These are phyloP conservation scores for Lignosus rhinocerotis DNA, from an alignment of 1,284 basidiomycete species.

Conservation along the genomic window DNA sequence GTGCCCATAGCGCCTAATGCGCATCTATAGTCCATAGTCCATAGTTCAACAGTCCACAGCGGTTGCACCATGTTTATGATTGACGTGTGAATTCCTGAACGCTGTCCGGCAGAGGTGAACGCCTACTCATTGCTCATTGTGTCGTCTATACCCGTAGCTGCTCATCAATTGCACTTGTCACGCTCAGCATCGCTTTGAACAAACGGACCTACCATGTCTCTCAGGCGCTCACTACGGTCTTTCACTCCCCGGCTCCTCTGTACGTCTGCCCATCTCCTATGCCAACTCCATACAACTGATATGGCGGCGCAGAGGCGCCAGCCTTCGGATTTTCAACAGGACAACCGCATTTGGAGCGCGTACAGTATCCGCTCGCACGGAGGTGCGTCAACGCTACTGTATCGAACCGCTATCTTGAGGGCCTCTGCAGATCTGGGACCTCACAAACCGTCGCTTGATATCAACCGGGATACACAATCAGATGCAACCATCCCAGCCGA, in stretches of 20 bases:
- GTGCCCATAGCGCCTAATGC: too few species aligned
- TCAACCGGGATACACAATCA: conserved; percentile 15
- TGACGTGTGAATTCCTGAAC: conserved; percentile 15
- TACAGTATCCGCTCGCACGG: conserved; percentile 15
- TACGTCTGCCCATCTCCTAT: conserved; percentile 32
- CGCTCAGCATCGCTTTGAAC: conserved; percentile 55
- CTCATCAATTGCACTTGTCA: conserved; percentile 61
- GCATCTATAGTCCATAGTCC: too few species aligned
- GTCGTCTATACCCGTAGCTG: conserved; percentile 40
- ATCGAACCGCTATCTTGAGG: background rate
- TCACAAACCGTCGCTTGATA: conserved; percentile 15
- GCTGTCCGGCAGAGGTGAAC: too few species aligned
- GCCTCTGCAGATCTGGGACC: conserved; percentile 15
- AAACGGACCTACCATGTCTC: conserved; percentile 67
- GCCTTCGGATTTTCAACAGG: conserved; percentile 10
- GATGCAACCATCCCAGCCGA: conserved; percentile 15
- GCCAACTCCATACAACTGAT: background rate
- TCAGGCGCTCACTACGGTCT: conserved; percentile 62
- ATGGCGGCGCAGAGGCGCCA: background rate
- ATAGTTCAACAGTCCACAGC: too few species aligned
- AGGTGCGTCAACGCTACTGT: background rate
- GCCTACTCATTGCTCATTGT: background rate
- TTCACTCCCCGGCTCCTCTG: conserved; percentile 62
- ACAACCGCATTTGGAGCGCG: conserved; percentile 16
- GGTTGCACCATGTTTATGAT: conserved; percentile 17